Conservation (phyloP, 345 rosid species). For the Gossypium mustelinum region DNA sequence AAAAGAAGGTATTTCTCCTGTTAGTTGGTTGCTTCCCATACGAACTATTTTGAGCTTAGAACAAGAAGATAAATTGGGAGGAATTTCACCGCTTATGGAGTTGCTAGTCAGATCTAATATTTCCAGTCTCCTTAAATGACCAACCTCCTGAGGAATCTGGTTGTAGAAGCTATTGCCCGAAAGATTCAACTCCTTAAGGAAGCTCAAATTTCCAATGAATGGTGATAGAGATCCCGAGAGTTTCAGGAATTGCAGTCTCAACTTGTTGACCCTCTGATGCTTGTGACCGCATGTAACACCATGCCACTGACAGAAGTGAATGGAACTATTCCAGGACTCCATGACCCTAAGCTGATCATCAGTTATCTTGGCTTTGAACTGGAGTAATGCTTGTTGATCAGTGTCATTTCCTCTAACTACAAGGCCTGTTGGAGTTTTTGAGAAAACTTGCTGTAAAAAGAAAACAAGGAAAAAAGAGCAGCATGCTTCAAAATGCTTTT, state of each 20-base stretch:
- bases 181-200: slow-evolving; percentile 1
- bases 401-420: background rate
- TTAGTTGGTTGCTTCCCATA: background rate
- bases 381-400: slow-evolving; percentile 4
- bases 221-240: slow-evolving; percentile 3
- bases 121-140: slow-evolving; percentile 2
- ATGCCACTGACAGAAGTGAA: slow-evolving; percentile 14
- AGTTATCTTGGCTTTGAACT: background rate
- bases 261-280: slow-evolving; percentile 6
- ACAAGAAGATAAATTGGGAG: slow-evolving; percentile 15
- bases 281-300: slow-evolving; percentile 18
- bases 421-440: background rate
- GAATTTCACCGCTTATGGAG: slow-evolving; percentile 21
- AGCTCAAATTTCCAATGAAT: slow-evolving; percentile 18
- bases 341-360: background rate
- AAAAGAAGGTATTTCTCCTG: slow-evolving; percentile 15
- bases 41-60: background rate
- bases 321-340: slow-evolving; percentile 14
- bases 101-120: background rate
- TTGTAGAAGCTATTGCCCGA: slow-evolving; percentile 7
- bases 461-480: background rate
- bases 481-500: background rate
- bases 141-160: slow-evolving; percentile 20
- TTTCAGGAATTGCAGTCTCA: background rate
- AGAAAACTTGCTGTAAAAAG: no score